phyloP scores from a whole-genome alignment of 148 eudicot genomes.

The Heliamphora exappendiculata region DNA sequence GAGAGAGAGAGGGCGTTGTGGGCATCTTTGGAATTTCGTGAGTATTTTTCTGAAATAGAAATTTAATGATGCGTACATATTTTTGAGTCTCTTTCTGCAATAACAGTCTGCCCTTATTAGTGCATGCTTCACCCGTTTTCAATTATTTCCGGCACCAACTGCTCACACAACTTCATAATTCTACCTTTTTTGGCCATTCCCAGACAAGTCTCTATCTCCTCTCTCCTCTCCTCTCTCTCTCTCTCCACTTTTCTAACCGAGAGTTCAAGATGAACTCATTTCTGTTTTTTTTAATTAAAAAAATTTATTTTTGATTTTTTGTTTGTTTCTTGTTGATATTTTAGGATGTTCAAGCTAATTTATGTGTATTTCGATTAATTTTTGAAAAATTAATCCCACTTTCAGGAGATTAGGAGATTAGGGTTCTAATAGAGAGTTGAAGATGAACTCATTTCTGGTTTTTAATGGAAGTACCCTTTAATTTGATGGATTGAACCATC shows the following conservation, averaged over 20 bases:
- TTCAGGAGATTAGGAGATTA: too few relatives aligned
- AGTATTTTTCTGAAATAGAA: slow-evolving; percentile 7
- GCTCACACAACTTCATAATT: slow-evolving; percentile 14
- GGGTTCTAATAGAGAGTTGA: too few relatives aligned
- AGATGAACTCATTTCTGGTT: too few relatives aligned
- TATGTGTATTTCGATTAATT: too few relatives aligned
- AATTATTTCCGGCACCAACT: slow-evolving; percentile 30
- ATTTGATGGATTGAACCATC: slow-evolving; percentile 10
- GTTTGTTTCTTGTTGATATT: too few relatives aligned
- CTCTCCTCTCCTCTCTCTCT: neutral
- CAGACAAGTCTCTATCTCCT: slow-evolving; percentile 28
- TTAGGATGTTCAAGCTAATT: too few relatives aligned
- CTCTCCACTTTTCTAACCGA: neutral
- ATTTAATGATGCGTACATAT: neutral
- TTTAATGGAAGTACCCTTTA: slow-evolving; percentile 7
- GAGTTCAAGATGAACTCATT: neutral
- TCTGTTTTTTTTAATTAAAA: neutral
- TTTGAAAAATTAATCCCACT: too few relatives aligned
- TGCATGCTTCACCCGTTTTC: slow-evolving; percentile 23
- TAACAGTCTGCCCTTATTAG: slow-evolving; percentile 5
- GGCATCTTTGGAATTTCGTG: neutral
- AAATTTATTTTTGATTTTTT: too few relatives aligned
- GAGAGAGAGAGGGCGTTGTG: neutral
- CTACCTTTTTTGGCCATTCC: slow-evolving; percentile 16
- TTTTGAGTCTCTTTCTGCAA: slow-evolving; percentile 18